Evolutionary conservation across 139 green algal species (phyloP).

Genomic region (Chlorella sp.): DNA sequence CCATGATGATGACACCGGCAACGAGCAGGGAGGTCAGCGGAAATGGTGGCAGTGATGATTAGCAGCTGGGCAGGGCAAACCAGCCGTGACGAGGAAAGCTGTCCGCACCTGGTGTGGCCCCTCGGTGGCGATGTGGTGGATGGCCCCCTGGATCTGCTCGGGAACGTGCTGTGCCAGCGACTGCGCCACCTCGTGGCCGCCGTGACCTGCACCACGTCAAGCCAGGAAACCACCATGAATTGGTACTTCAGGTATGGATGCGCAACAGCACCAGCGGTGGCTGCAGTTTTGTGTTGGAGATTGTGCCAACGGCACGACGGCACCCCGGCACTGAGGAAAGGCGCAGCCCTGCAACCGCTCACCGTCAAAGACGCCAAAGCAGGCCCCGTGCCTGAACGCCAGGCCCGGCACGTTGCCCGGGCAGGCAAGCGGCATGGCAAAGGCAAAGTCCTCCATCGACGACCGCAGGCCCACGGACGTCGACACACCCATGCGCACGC

Average conservation of each 20-base stretch:
- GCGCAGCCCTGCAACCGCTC: not conserved
- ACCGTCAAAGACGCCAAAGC: constrained; percentile 16
- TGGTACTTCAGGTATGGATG: no score
- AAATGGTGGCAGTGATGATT: no score
- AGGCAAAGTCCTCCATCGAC: constrained; percentile 10
- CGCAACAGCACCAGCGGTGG: no score
- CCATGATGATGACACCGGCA: no score
- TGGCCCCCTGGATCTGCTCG: not conserved
- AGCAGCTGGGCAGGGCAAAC: no score
- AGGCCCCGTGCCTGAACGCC: not conserved
- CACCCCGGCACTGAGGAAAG: no score
- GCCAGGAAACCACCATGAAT: no score
- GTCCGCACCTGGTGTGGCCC: constrained; percentile 9
- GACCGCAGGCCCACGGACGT: not conserved
- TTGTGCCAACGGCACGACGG: no score
- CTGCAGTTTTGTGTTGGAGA: no score
- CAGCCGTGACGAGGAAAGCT: no score
- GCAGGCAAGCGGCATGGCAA: constrained; percentile 1
- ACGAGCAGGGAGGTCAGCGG: no score
- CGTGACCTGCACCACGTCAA: constrained; percentile 10
- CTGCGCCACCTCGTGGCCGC: constrained; percentile 4
- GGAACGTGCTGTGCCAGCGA: constrained; percentile 4
- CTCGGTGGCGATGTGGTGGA: constrained; percentile 1
- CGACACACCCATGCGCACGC: not conserved
- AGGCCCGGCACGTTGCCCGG: not conserved